Evolutionary conservation across 345 rosid genomes (phyloP).

Genomic region (Trapa bicornis): DNA sequence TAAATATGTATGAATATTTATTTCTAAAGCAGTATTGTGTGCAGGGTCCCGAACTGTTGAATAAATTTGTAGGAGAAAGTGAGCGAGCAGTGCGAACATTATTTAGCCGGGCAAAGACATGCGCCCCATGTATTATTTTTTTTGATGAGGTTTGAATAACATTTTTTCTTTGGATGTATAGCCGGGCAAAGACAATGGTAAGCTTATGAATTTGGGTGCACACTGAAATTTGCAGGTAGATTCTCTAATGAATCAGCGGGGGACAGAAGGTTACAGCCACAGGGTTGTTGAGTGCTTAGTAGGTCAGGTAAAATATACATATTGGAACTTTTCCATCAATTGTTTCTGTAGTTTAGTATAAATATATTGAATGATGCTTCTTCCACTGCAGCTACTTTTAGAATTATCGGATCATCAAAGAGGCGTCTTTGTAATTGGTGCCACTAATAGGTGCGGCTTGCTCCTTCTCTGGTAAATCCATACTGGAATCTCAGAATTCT

Average conservation of each 20-base stretch:
- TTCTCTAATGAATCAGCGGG: too few species aligned
- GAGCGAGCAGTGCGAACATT: constrained; percentile 75
- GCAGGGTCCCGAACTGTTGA: constrained; percentile 86
- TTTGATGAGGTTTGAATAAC: constrained; percentile 64
- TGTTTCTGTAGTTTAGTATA: too few species aligned
- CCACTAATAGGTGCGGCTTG: constrained; percentile 76
- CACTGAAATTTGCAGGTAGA: too few species aligned
- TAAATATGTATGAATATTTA: background rate
- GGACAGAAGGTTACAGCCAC: too few species aligned
- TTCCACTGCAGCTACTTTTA: constrained; percentile 42
- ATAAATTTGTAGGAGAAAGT: constrained; percentile 92
- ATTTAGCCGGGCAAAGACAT: constrained; percentile 71
- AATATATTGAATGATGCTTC: too few species aligned
- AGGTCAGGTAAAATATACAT: too few species aligned
- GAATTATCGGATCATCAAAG: constrained; percentile 67
- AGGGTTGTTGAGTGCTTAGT: too few species aligned
- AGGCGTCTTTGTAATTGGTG: constrained; percentile 88
- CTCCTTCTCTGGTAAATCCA: background rate
- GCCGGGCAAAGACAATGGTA: too few species aligned
- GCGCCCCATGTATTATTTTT: constrained; percentile 81
- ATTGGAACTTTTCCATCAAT: too few species aligned
- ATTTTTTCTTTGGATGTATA: constrained; percentile 6
- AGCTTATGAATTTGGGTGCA: too few species aligned
- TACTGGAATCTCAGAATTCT: constrained; percentile 23
- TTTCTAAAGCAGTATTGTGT: background rate